A percentile compares a stretch with the other conserved stretches of the same genome.
Evolutionary conservation across 2,329 filamentous ascomycete species (phyloP).

Genomic region (Pseudogymnoascus sp.): DNA sequence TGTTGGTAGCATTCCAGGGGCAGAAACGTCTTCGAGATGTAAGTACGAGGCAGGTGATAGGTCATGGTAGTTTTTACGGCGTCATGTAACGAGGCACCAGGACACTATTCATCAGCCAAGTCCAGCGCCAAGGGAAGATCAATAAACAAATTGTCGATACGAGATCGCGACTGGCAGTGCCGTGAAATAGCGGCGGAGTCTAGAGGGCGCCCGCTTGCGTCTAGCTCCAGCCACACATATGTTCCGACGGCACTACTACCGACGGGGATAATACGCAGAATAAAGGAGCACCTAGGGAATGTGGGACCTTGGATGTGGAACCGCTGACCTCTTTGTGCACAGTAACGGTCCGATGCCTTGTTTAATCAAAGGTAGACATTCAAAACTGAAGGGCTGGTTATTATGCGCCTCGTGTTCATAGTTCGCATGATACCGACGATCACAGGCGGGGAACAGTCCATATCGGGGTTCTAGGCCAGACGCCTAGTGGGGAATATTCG

Average conservation of each 20-base stretch:
- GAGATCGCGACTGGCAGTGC: neutral
- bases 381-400: neutral
- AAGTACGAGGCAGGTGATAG: neutral
- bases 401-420: neutral
- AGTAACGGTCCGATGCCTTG: neutral
- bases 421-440: conserved; percentile 7
- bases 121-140: neutral
- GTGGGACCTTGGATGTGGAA: neutral
- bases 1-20: neutral
- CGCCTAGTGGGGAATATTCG: neutral
- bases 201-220: neutral
- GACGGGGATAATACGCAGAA: neutral
- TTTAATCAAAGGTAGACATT: neutral
- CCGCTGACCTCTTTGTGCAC: neutral
- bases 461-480: neutral
- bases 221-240: neutral
- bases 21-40: neutral
- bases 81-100: conserved; percentile 6
- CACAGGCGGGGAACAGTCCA: neutral
- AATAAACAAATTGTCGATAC: neutral
- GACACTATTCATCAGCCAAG: conserved; percentile 3
- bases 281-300: neutral
- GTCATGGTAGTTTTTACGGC: neutral
- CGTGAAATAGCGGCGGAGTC: neutral
- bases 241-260: neutral